Conservation (phyloP, 257 asterid genomes). For the Oldenlandia corymbosa region DNA sequence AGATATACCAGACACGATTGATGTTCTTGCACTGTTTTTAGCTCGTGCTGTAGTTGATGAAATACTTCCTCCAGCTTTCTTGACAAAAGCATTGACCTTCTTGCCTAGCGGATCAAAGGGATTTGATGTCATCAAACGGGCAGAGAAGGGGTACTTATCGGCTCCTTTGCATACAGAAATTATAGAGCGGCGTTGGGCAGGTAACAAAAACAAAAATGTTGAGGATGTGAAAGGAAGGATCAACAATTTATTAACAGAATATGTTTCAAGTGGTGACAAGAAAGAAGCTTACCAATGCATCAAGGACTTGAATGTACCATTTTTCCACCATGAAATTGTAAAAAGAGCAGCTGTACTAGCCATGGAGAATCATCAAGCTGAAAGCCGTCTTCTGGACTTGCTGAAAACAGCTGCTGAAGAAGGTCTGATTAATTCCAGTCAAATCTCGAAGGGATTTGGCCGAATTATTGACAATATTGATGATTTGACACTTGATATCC, state of each 20-base stretch:
- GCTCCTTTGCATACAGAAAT: constrained; percentile 81
- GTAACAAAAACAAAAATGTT: constrained; percentile 65
- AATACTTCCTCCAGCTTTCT: constrained; percentile 83
- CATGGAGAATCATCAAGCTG: constrained; percentile 71
- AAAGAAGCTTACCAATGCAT: constrained; percentile 78
- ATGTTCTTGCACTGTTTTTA: constrained; percentile 77
- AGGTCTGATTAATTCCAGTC: constrained; percentile 78
- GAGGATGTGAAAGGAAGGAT: constrained; percentile 73
- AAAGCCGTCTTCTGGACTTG: constrained; percentile 49
- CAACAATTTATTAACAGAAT: constrained; percentile 55
- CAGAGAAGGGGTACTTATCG: constrained; percentile 70
- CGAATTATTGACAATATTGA: constrained; percentile 72
- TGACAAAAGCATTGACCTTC: constrained; percentile 46
- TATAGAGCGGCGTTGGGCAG: constrained; percentile 89
- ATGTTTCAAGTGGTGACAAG: constrained; percentile 69
- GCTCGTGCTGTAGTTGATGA: constrained; percentile 94
- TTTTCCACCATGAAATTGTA: constrained; percentile 89
- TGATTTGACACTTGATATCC: constrained; percentile 76
- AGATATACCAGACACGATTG: constrained; percentile 80
- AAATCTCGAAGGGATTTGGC: constrained; percentile 70
- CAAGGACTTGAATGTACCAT: constrained; percentile 74
- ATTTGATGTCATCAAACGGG: constrained; percentile 55
- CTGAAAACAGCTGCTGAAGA: constrained; percentile 61
- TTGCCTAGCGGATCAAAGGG: constrained; percentile 62
- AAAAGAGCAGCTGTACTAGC: constrained; percentile 74